Conservation (phyloP, 345 rosid genomes). For the Citropsis articulata region DNA sequence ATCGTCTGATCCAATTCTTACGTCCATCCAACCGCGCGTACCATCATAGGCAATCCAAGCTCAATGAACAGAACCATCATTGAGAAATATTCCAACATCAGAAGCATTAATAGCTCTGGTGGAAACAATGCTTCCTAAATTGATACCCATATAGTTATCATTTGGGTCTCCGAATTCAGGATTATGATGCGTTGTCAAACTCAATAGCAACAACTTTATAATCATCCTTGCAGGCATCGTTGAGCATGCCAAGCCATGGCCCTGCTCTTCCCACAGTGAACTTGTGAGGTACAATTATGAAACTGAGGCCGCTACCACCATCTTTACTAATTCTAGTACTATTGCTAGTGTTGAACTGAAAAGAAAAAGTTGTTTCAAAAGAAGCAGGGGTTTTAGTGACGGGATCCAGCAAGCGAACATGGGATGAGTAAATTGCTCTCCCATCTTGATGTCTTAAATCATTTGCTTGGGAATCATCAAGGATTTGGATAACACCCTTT, state of each 20-base stretch:
- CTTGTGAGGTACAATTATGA: constrained; percentile 50
- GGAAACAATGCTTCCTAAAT: constrained; percentile 48
- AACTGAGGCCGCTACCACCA: constrained; percentile 50
- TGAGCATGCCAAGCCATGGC: constrained; percentile 55
- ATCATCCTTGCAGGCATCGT: constrained; percentile 49
- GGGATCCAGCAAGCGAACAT: constrained; percentile 41
- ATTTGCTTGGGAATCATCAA: constrained; percentile 25
- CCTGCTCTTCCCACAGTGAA: constrained; percentile 55
- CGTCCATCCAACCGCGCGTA: constrained; percentile 33
- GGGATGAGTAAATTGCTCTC: constrained; percentile 43
- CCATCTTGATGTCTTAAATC: constrained; percentile 47
- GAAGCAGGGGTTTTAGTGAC: constrained; percentile 32
- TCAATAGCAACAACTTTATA: constrained; percentile 48
- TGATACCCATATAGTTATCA: constrained; percentile 53
- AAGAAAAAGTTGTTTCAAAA: constrained; percentile 42
- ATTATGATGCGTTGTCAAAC: constrained; percentile 38
- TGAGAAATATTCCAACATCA: constrained; percentile 33
- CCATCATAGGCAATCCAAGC: constrained; percentile 46
- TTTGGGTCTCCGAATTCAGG: constrained; percentile 49
- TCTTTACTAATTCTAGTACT: not conserved
- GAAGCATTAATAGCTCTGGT: constrained; percentile 32
- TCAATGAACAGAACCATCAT: constrained; percentile 44
- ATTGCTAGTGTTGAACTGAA: constrained; percentile 30
- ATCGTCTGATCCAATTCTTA: constrained; percentile 31
- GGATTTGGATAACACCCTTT: constrained; percentile 35